These are phyloP conservation scores for Rhododendron mucronatum DNA, from an alignment of 148 eudicot genomes.

Conservation along the genomic window DNA sequence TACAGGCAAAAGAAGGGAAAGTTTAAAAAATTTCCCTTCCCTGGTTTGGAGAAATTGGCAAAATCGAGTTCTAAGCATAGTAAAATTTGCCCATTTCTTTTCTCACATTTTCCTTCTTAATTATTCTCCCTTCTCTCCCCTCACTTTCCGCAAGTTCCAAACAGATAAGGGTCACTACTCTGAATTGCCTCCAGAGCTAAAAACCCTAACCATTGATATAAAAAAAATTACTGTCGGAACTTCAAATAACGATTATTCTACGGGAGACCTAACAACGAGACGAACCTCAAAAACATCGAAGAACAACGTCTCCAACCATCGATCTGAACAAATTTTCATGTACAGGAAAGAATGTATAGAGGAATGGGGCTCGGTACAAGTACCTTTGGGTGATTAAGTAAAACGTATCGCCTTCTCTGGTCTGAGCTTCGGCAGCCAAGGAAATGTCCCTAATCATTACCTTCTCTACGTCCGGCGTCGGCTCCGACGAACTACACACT, in stretches of 20 bases:
- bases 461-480: constrained; percentile 76
- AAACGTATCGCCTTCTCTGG: constrained; percentile 76
- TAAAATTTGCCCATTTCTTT: neutral
- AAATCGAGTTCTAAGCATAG: neutral
- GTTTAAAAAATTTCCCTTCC: too few species aligned
- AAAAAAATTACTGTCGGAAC: constrained; percentile 2
- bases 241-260: neutral
- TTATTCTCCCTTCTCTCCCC: too few species aligned
- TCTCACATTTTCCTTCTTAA: neutral
- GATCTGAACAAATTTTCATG: neutral
- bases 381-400: constrained; percentile 76
- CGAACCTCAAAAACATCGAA: neutral
- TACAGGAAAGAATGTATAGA: neutral
- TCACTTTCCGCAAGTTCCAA: too few species aligned
- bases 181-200: neutral
- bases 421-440: constrained; percentile 58
- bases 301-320: neutral
- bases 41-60: too few species aligned
- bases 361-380: neutral
- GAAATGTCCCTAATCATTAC: constrained; percentile 66
- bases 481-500: constrained; percentile 20
- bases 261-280: neutral
- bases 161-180: neutral
- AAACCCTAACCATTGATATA: neutral
- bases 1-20: neutral